phyloP scores from a whole-genome alignment of 768 basidiomycete genomes.

The Mycena belliarum region DNA sequence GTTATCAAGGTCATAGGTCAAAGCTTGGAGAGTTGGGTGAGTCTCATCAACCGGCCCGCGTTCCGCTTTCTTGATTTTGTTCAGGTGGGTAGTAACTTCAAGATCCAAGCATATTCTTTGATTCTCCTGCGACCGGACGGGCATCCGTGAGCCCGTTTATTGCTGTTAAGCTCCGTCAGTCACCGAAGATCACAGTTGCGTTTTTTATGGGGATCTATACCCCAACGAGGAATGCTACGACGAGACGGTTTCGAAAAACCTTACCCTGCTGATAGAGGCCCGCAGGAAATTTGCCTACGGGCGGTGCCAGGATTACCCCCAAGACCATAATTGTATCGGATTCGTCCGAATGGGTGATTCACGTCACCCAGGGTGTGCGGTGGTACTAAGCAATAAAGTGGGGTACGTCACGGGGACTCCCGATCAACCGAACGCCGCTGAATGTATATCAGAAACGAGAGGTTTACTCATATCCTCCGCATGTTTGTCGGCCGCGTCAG shows the following conservation, averaged over 20 bases:
- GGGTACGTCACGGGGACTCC: conserved; percentile 7
- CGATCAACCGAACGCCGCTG: not conserved
- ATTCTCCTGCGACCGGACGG: conserved; percentile 72
- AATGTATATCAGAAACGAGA: conserved; percentile 27
- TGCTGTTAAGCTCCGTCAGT: not conserved
- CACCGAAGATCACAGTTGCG: conserved; percentile 51
- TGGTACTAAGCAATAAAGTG: conserved; percentile 66
- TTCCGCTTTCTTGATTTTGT: not conserved
- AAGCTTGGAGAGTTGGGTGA: conserved; percentile 81
- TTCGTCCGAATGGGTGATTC: conserved; percentile 69
- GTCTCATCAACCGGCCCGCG: conserved; percentile 21
- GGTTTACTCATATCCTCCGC: conserved; percentile 46
- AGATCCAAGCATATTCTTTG: conserved; percentile 79
- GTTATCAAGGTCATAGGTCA: conserved; percentile 57
- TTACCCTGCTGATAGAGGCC: conserved; percentile 56
- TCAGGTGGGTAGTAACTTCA: conserved; percentile 72
- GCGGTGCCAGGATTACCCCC: conserved; percentile 57
- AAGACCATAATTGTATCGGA: conserved; percentile 65
- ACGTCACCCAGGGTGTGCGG: conserved; percentile 61
- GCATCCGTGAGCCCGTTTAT: conserved; percentile 59
- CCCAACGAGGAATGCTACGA: conserved; percentile 70
- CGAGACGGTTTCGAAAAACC: conserved; percentile 47
- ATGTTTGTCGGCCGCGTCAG: conserved; percentile 71
- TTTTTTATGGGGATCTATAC: conserved; percentile 87
- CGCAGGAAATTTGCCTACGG: conserved; percentile 75